Conservation (phyloP, 148 eudicot species). For the Euryodendron excelsum region DNA sequence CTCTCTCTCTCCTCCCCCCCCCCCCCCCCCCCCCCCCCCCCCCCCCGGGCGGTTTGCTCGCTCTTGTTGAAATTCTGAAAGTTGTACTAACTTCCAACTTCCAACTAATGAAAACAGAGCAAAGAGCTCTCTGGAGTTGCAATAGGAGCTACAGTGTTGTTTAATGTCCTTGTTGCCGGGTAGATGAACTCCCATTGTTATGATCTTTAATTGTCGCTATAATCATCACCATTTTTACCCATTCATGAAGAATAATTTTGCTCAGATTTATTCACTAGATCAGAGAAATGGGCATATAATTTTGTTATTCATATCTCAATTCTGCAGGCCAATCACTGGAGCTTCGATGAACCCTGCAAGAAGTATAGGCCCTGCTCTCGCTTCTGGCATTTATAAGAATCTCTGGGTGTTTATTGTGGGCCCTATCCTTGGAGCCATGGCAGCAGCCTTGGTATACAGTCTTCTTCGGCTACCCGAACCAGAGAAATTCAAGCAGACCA, state of each 20-base stretch:
- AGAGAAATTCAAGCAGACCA: conserved; percentile 7
- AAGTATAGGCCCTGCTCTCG: conserved; percentile 45
- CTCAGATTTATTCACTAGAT: too few species aligned
- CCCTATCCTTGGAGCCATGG: conserved; percentile 38
- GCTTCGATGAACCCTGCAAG: conserved; percentile 55
- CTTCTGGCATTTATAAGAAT: conserved; percentile 28
- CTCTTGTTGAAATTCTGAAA: background rate
- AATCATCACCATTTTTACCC: background rate
- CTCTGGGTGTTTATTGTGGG: conserved; percentile 39
- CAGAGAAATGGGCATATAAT: too few species aligned
- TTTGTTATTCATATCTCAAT: too few species aligned
- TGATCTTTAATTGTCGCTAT: background rate
- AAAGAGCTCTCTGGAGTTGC: conserved; percentile 36
- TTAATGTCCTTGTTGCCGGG: conserved; percentile 38
- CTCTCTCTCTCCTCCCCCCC: too few species aligned
- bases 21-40: too few species aligned
- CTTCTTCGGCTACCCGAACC: conserved; percentile 22
- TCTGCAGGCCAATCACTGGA: conserved; percentile 43
- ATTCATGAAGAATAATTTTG: background rate
- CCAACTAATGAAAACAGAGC: conserved; percentile 27
- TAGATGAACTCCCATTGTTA: background rate
- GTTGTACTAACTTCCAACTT: conserved; percentile 7
- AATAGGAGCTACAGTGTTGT: conserved; percentile 33
- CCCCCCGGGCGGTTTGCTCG: too few species aligned
- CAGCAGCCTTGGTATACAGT: conserved; percentile 31